Evolutionary conservation across 176 grass and related monocot species (phyloP), one percentile per base, ranked within the genome.

Genomic region (Tillandsia leiboldiana): DNA sequence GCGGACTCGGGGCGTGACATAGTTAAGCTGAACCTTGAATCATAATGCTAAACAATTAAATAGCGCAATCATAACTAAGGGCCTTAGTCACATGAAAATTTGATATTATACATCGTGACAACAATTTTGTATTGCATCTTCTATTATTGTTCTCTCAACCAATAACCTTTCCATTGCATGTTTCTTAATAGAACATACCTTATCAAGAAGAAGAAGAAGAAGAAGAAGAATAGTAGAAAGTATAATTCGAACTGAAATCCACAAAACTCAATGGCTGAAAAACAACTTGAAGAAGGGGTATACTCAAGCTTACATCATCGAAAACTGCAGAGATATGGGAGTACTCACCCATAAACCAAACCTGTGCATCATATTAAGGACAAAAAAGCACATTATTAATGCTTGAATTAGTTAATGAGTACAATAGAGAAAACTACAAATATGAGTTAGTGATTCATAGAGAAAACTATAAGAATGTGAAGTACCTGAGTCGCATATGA

Each of bases 331-430:
- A 97, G 12, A 97, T 85, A 73, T 97, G 93, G 51, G 93, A 97
- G 75, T 85, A 80, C 81, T 97, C 93, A 77, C 93, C 93, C 93
- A 92, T 97, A 87, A 97, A 97, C 93, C 93, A 97, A 79, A 92
- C 80, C 93, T 97, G 76, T 51, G 79, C 48, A 73, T 48, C 65
- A 81, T 33, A 73, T n/a, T 68, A 83, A 51, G 63, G 50, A 54
- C 76, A 29, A 72, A 73, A 42, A 42, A 5, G 33, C 33, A 42
- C 33, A 42, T 42, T 42, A 42, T 42, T 42, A 42, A 42, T 42
- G 4, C 33, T 24, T 15, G 18, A 27, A 74, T 73, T 51, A 74
- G 20, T 65, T n/a, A n/a, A 58, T 12, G 14, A 71, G 71, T 12
- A 66, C 29, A 50, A 53, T 49, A n/a, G 15, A 57, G 51, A 70